phyloP scores from a whole-genome alignment of 305 asterid genomes.

The Vinca major region DNA sequence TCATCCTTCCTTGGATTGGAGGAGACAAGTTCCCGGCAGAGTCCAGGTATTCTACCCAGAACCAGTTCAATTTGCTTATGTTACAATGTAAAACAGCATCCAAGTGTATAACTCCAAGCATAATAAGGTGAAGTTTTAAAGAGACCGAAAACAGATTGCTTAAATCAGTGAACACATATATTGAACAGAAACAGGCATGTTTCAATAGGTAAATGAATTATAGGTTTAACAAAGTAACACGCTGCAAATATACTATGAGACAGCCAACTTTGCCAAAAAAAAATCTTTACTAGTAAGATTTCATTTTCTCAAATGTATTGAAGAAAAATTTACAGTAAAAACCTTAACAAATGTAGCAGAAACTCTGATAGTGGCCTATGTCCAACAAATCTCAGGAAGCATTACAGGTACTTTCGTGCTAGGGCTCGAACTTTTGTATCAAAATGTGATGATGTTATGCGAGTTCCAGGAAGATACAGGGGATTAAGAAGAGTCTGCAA shows the following conservation, averaged over 20 bases:
- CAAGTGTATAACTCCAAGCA: background rate
- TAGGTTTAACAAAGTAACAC: background rate
- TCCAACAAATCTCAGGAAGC: background rate
- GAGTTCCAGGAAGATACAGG: slow-evolving; percentile 86
- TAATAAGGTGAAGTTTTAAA: background rate
- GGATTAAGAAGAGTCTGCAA: slow-evolving; percentile 87
- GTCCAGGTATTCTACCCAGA: background rate
- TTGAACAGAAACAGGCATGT: background rate
- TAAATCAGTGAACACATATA: background rate
- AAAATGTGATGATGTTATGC: slow-evolving; percentile 75
- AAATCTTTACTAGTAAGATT: background rate
- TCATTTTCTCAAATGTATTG: background rate
- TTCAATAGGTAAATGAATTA: background rate
- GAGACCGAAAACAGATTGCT: background rate
- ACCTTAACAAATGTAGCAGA: background rate
- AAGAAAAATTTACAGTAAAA: background rate
- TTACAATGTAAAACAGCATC: background rate
- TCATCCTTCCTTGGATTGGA: background rate
- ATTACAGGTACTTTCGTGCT: slow-evolving; percentile 60
- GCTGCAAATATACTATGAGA: background rate
- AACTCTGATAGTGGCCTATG: background rate
- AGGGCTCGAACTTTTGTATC: slow-evolving; percentile 89
- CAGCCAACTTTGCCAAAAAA: background rate
- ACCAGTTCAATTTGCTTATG: background rate
- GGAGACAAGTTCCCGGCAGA: background rate